phyloP scores from a whole-genome alignment of 2,329 filamentous ascomycete species.

The Gyromitra esculenta region DNA sequence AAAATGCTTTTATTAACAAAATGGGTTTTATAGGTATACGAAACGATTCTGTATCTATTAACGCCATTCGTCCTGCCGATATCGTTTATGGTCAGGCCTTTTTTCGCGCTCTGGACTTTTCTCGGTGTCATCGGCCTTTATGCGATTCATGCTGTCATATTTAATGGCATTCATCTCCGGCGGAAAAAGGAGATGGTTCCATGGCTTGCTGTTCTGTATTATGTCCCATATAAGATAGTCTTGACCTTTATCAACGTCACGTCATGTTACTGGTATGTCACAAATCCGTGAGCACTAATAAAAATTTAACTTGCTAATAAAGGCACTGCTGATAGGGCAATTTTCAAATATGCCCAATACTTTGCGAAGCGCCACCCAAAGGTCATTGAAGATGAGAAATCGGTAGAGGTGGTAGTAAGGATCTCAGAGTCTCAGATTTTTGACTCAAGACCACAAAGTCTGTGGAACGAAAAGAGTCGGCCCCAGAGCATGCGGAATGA shows the following conservation, averaged over 20 bases:
- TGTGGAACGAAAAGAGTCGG: not conserved
- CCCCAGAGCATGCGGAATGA: constrained; percentile 10
- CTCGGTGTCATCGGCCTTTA: constrained; percentile 29
- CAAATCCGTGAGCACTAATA: constrained; percentile 58
- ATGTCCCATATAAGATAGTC: constrained; percentile 38
- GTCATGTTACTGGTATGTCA: constrained; percentile 40
- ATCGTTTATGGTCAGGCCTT: constrained; percentile 35
- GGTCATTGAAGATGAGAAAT: constrained; percentile 64
- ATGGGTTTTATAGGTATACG: constrained; percentile 16
- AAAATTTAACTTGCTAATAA: constrained; percentile 63
- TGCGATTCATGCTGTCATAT: constrained; percentile 31
- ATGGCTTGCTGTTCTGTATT: constrained; percentile 39
- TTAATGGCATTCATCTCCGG: constrained; percentile 31
- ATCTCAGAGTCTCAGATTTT: constrained; percentile 45
- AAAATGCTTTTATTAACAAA: not conserved
- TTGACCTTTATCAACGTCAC: constrained; percentile 43
- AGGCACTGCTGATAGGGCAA: constrained; percentile 61
- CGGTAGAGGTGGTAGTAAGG: constrained; percentile 57
- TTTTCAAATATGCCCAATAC: constrained; percentile 64
- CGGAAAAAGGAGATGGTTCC: constrained; percentile 43
- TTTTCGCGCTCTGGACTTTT: constrained; percentile 42
- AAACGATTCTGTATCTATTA: constrained; percentile 37
- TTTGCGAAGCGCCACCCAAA: constrained; percentile 64
- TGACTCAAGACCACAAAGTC: constrained; percentile 18
- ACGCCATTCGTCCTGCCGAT: constrained; percentile 40